Evolutionary conservation across 768 basidiomycete genomes (phyloP), one percentile per base, ranked within the genome.

Genomic region (Russula sp.): DNA sequence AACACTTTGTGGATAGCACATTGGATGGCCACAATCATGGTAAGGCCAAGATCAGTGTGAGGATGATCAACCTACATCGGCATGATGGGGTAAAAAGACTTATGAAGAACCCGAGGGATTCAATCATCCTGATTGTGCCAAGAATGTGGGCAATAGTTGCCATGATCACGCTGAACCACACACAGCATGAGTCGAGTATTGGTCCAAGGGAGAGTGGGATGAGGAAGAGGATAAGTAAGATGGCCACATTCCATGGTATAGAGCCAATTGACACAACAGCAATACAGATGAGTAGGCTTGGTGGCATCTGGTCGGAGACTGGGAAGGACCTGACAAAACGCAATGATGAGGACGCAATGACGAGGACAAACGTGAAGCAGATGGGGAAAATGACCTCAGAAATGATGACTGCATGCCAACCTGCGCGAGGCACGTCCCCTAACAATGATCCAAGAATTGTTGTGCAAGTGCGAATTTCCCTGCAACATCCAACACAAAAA

Each of bases 401-500:
- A 68, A 92, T 82, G 61, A 96, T 75, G 64, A 96, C 92, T 11
- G 93, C 88, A 54, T 89, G 86, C 94, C 93, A 96, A 44, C 85
- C 84, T 10, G 95, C 97, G 51, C 96, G 86, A 20, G 97, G 96
- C 40, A 94, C 88, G 72, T 98, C 97, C 57, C 89, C 89, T 6
- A 95, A 95, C 32, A 98, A 81, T 96, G 68, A 98, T 97, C 97
- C 97, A 99, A 5, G 96, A 97, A 74, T 98, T 99, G 70, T 84
- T 90, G 75, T 99, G 97, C 22, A 93, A 93, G 37, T 94, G 83
- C 44, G 97, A 98, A 78, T 99, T 98, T 58, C 97, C 97, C 56
- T 97, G 85, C 39, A 87, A 95, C 95, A 99, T 98, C 97, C 97
- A 99, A 66, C 97, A 84, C 68, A 99, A 77, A 78, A 94, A 98